Base-by-base conservation (phyloP, 139 green algal species). In the Protoeuglena noctilucae region DNA sequence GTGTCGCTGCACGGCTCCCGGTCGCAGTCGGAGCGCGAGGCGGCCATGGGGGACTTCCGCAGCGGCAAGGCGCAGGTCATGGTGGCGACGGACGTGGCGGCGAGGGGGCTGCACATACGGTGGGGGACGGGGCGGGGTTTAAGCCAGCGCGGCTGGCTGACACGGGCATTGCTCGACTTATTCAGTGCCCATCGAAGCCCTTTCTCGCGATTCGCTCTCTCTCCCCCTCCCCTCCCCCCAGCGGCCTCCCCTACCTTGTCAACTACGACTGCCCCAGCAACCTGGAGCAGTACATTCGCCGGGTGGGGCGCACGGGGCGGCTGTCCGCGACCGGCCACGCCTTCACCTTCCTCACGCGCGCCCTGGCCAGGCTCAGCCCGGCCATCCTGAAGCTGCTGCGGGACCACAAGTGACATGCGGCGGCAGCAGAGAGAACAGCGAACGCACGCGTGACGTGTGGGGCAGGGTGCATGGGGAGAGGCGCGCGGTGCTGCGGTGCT, bases 251-350 rank as follows among this genome's bases (percentile, higher is more conserved):
- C 18, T 86, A 88, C 53, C 73, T 93, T 0, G 75, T 94, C 28
- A 89, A 90, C 69, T 94, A 93, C 51, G 86, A 94, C 59, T 90
- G 90, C 63, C 87, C 88, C 19, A 27, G 46, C 26, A 75, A 61
- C 26, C 56, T 94, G 17, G 85, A 95, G 49, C 69, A 77, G 3
- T 96, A 96, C 72, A 75, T 95, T 21, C 88, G 96, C 74, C 67
- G 86, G 3, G 84, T 94, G 40, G 88, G 88, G 0, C 69, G 89
- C 19, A 95, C 90, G 1, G 89, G 88, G 1, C 77, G 89, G 2
- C 71, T 94, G 48, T 76, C 82, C 23, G 69, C 72, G 12, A 68
- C 72, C 28, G 91, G 91, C 24, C 85, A 94, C 39, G 78, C 84
- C 9, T 88, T 74, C 58, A 80, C 63, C 48, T 92, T 96, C 69